Conservation (phyloP, 2,329 filamentous ascomycete species). For the Neonectria hederae region DNA sequence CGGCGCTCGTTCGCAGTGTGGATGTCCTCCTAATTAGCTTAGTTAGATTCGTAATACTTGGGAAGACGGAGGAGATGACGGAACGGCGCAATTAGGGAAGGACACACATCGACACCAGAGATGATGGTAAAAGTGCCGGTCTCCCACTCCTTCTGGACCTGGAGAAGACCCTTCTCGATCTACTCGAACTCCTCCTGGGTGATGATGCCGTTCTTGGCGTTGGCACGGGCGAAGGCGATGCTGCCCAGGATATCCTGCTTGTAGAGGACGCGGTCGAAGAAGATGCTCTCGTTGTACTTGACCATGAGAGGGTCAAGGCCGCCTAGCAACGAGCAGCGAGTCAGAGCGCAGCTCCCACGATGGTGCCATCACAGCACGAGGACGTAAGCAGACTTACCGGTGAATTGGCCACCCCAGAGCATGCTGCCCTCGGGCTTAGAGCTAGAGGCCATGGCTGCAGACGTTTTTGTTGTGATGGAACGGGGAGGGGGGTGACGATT, state of each 20-base stretch:
- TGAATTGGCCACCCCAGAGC: conserved; percentile 61
- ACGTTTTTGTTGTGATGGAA: not conserved
- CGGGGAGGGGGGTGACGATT: not conserved
- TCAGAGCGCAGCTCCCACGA: not conserved
- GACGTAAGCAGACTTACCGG: conserved; percentile 49
- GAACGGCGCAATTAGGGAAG: conserved; percentile 46
- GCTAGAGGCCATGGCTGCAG: conserved; percentile 40
- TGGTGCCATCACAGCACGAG: not conserved
- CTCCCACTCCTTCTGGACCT: conserved; percentile 65
- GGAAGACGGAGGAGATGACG: not conserved
- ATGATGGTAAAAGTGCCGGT: conserved; percentile 60
- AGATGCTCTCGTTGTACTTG: conserved; percentile 83
- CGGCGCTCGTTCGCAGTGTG: conserved; percentile 65
- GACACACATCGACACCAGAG: conserved; percentile 58
- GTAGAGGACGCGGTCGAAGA: conserved; percentile 81
- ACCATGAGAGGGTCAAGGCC: conserved; percentile 87
- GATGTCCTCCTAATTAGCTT: conserved; percentile 46
- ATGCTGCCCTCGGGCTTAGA: conserved; percentile 46
- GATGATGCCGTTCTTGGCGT: conserved; percentile 78
- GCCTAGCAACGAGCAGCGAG: conserved; percentile 57
- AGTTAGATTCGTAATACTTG: not conserved
- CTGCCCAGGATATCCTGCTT: conserved; percentile 82
- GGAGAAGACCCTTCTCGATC: conserved; percentile 76
- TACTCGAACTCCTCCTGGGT: conserved; percentile 75
- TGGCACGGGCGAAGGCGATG: conserved; percentile 84